Percentiles rank a stretch among this genome's conserved stretches.
Evolutionary conservation across 257 asterid species (phyloP).

Genomic region (Salvia hispanica): DNA sequence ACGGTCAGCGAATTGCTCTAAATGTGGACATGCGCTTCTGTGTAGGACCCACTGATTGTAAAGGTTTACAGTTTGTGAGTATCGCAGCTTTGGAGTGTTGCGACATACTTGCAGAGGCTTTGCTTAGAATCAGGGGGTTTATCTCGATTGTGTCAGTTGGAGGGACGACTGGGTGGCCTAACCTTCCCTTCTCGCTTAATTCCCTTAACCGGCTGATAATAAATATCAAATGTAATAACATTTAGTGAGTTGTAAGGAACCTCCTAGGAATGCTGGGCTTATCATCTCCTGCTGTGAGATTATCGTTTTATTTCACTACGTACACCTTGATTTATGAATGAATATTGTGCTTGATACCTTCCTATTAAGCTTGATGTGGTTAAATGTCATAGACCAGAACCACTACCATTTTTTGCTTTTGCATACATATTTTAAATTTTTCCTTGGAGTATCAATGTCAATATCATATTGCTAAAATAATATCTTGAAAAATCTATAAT

Average conservation of each 20-base stretch:
- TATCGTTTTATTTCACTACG: slow-evolving; percentile 18
- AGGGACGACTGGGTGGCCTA: slow-evolving; percentile 27
- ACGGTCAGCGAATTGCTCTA: slow-evolving; percentile 34
- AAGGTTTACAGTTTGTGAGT: slow-evolving; percentile 34
- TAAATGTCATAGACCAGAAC: slow-evolving; percentile 18
- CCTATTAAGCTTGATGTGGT: slow-evolving; percentile 2
- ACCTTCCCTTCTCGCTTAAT: slow-evolving; percentile 19
- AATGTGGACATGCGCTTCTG: slow-evolving; percentile 47
- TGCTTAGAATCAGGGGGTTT: slow-evolving; percentile 37
- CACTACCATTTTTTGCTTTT: slow-evolving; percentile 16
- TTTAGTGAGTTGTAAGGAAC: neutral
- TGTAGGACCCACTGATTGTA: slow-evolving; percentile 49
- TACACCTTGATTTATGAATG: slow-evolving; percentile 19
- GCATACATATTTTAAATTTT: slow-evolving; percentile 1
- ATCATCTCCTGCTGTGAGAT: slow-evolving; percentile 27
- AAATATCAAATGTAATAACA: slow-evolving; percentile 35
- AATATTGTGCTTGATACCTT: slow-evolving; percentile 18
- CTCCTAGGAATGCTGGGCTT: slow-evolving; percentile 22
- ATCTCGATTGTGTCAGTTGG: slow-evolving; percentile 15
- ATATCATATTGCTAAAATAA: neutral
- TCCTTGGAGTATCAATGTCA: slow-evolving; percentile 2
- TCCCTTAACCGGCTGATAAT: slow-evolving; percentile 8
- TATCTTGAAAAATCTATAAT: slow-evolving; percentile 9
- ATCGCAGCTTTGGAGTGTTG: slow-evolving; percentile 36
- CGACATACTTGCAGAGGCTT: slow-evolving; percentile 27